Evolutionary conservation across 2,329 filamentous ascomycete genomes (phyloP), one percentile per base, ranked within the genome.

Genomic region (Botryosphaeria dothidea): DNA sequence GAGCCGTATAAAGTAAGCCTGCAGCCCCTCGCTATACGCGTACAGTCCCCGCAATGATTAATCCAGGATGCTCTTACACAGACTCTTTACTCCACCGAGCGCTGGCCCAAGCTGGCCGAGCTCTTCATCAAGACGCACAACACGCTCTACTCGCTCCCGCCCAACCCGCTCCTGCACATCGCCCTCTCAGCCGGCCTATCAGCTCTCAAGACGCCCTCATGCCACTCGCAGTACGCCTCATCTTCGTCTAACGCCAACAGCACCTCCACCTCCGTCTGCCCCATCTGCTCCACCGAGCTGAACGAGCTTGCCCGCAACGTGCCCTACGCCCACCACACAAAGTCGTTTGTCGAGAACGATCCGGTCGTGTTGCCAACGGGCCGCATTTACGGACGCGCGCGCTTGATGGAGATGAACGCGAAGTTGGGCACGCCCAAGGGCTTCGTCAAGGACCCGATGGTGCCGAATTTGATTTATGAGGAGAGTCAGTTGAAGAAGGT

Each of bases 241-340:
- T 84, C 85, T 9, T 84, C 80, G 15, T 82, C 82, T 19, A 79
- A 81, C 69, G 73, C 77, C n/a, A 83, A 81, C 29, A 85, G 90
- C 0, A 88, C 88, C 1, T 90, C 79, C 11, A 79, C 91, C 7
- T 90, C 88, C 56, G 88, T 98, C 46, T 99, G 95, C 72, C 95
- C 95, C 3, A 98, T 99, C 73, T 99, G 95, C 82, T 95, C 91
- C 54, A 95, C 91, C 0, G 95, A 99, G 79, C 86, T 99, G 64
- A 98, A 98, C 76, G 91, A 93, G 72, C 85, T 99, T 36, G 94
- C 95, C 1, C 85, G 90, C 60, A 89, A 90, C 71, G 91, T 99
- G 49, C 95, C 95, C 0, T 98, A 98, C 72, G 95, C 95, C 2
- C 91, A 97, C 73, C 95, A 99, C 77, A 93, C 91, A 31, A 96